Conservation (phyloP, 305 asterid species). For the Solanum hybrid region DNA sequence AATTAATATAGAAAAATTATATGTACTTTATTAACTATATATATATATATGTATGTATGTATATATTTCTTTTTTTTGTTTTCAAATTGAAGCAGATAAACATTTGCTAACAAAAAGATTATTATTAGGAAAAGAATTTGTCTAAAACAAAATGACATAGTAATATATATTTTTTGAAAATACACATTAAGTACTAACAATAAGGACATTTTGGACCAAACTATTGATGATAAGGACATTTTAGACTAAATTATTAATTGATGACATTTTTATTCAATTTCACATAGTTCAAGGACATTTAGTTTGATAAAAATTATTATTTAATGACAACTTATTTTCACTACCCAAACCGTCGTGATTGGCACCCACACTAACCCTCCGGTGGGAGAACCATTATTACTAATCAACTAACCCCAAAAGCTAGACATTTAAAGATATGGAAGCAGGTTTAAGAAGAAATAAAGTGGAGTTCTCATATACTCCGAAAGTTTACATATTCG, state of each 20-base stretch:
- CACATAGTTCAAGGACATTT: neutral
- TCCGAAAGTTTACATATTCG: no score
- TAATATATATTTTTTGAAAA: no score
- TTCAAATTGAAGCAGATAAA: neutral
- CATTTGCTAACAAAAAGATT: neutral
- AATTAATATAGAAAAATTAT: neutral
- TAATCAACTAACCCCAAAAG: no score
- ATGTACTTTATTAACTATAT: no score
- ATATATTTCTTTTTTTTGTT: neutral
- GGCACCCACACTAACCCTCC: no score
- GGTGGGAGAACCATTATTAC: no score
- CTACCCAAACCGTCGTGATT: no score
- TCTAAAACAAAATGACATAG: neutral
- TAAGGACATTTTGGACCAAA: neutral
- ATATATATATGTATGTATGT: no score
- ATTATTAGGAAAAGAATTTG: neutral
- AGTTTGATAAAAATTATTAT: neutral
- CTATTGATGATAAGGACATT: neutral
- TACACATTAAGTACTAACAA: neutral
- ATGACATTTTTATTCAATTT: neutral
- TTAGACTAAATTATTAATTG: neutral
- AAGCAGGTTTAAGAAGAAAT: no score
- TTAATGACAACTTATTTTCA: neutral
- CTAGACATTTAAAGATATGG: no score
- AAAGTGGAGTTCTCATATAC: no score